phyloP scores from a whole-genome alignment of 495 filamentous ascomycete genomes.

The Niebla homalea region DNA sequence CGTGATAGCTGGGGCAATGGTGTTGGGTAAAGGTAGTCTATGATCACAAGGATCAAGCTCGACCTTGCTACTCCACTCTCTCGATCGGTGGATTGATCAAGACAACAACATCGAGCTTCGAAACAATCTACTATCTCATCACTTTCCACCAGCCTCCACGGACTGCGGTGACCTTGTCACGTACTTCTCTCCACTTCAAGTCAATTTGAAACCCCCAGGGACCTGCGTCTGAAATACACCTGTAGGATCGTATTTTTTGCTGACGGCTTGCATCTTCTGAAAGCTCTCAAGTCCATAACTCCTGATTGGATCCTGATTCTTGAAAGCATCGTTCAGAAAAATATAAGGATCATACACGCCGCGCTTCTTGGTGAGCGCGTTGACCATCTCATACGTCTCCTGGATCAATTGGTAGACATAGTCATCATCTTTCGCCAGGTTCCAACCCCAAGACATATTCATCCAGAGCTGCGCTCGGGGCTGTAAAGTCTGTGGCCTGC shows the following conservation, averaged over 20 bases:
- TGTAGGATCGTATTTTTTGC: constrained; percentile 35
- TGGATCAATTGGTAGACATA: constrained; percentile 10
- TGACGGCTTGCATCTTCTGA: constrained; percentile 23
- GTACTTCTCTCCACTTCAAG: no score
- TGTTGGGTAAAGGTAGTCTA: no score
- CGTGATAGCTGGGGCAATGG: no score
- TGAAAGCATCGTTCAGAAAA: constrained; percentile 32
- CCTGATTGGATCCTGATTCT: constrained; percentile 29
- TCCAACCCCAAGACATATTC: background rate
- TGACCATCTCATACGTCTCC: constrained; percentile 7
- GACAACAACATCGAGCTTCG: no score
- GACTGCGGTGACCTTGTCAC: no score
- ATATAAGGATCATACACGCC: constrained; percentile 19
- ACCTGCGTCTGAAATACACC: constrained; percentile 37
- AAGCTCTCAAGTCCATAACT: constrained; percentile 36
- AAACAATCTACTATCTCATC: no score
- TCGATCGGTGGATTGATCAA: no score
- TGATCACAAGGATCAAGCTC: no score
- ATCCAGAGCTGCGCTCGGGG: background rate
- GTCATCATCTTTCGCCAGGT: background rate
- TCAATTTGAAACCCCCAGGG: constrained; percentile 25
- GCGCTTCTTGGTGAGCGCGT: constrained; percentile 16
- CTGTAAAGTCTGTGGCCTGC: background rate
- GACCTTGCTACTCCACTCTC: no score
- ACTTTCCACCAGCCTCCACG: no score